Conservation (phyloP, 2,329 filamentous ascomycete genomes). For the Diaporthe capsici region DNA sequence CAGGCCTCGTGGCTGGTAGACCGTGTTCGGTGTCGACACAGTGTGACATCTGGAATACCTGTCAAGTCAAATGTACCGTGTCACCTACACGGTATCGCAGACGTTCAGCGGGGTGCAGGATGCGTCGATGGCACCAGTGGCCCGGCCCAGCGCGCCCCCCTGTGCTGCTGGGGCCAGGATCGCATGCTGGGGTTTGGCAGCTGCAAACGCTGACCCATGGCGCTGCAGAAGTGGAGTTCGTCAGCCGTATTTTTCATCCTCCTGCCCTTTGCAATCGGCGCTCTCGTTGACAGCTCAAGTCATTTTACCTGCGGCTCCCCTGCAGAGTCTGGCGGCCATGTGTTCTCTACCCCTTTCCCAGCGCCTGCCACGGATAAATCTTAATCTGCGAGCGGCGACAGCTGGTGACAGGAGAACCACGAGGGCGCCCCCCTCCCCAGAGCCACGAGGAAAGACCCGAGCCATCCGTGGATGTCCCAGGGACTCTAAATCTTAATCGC, state of each 20-base stretch:
- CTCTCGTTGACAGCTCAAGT: constrained; percentile 26
- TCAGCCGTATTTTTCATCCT: constrained; percentile 33
- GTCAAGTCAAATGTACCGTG: constrained; percentile 16
- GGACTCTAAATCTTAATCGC: constrained; percentile 30
- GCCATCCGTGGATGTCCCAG: constrained; percentile 36
- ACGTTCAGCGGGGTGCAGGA: constrained; percentile 32
- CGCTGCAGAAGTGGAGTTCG: constrained; percentile 27
- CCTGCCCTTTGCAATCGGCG: constrained; percentile 11
- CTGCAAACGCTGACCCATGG: constrained; percentile 30
- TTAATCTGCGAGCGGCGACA: constrained; percentile 25
- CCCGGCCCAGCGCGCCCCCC: constrained; percentile 27
- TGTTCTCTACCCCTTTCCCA: constrained; percentile 29
- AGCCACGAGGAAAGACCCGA: constrained; percentile 39
- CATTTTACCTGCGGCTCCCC: constrained; percentile 33
- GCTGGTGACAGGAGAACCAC: constrained; percentile 14
- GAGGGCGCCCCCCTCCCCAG: background rate
- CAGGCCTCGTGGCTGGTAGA: constrained; percentile 27
- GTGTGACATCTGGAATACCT: constrained; percentile 23
- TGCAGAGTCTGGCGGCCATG: constrained; percentile 28
- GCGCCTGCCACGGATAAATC: constrained; percentile 30
- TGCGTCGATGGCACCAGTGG: constrained; percentile 29
- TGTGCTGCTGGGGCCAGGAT: constrained; percentile 34
- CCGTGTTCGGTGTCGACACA: constrained; percentile 20
- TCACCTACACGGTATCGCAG: constrained; percentile 18
- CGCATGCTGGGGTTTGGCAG: constrained; percentile 26